These are phyloP conservation scores for Lepidopterella palustris DNA, from an alignment of 495 filamentous ascomycete species.

Conservation along the genomic window DNA sequence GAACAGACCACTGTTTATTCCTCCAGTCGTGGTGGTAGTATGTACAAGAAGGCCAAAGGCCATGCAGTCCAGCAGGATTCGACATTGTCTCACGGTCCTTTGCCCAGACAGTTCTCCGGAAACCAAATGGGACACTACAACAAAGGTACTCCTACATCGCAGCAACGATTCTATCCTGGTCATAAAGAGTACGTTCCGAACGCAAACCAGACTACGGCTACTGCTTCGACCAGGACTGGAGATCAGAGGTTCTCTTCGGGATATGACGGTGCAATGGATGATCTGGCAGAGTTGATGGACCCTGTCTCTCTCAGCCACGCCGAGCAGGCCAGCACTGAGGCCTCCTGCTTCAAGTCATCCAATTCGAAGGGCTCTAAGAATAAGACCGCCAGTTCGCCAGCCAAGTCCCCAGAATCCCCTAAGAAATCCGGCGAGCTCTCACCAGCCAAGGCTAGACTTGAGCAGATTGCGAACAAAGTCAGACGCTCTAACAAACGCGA, in stretches of 20 bases:
- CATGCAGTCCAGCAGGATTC: not conserved
- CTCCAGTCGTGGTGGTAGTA: not conserved
- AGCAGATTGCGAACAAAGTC: constrained; percentile 33
- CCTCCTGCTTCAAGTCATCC: constrained; percentile 19
- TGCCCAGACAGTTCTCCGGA: constrained; percentile 10
- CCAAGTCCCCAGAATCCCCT: constrained; percentile 11
- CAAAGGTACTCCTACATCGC: constrained; percentile 2
- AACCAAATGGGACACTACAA: constrained; percentile 2
- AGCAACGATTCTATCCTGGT: constrained; percentile 12
- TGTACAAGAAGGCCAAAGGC: not conserved
- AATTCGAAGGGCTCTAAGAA: not conserved
- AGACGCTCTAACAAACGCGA: not conserved
- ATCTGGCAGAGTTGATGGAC: not conserved
- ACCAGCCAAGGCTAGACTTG: constrained; percentile 33
- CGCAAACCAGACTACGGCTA: not conserved
- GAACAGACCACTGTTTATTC: not conserved
- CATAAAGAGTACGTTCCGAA: constrained; percentile 10
- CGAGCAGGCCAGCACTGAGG: not conserved
- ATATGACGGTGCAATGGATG: constrained; percentile 27
- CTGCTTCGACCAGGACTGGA: not conserved
- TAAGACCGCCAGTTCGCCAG: constrained; percentile 3
- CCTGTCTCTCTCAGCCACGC: not conserved
- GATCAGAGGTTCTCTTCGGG: constrained; percentile 8
- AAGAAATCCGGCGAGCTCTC: constrained; percentile 25
- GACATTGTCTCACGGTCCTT: not conserved